These are phyloP conservation scores for Juglanconis sp. DNA, from an alignment of 2,329 filamentous ascomycete species.

Conservation along the genomic window DNA sequence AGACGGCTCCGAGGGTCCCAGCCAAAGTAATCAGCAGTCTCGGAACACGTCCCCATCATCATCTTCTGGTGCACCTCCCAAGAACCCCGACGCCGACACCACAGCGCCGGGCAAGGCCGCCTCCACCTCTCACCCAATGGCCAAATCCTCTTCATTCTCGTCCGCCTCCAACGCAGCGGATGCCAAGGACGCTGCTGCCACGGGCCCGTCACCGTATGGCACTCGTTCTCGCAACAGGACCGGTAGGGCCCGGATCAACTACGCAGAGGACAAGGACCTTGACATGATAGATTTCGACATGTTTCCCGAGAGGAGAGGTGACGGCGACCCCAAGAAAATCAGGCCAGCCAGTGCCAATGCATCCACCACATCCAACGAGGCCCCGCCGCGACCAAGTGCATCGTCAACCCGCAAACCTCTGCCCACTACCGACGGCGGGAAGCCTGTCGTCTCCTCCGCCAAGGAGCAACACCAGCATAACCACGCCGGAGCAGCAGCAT, in stretches of 20 bases:
- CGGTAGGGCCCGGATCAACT: slow-evolving; percentile 79
- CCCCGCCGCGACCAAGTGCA: slow-evolving; percentile 23
- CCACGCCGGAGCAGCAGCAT: slow-evolving; percentile 22
- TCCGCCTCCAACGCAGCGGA: slow-evolving; percentile 40
- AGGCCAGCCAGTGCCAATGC: slow-evolving; percentile 29
- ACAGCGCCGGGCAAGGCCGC: slow-evolving; percentile 21
- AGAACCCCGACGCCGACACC: slow-evolving; percentile 28
- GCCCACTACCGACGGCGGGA: slow-evolving; percentile 35
- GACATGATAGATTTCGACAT: slow-evolving; percentile 82
- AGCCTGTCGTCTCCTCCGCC: slow-evolving; percentile 27
- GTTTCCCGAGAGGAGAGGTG: slow-evolving; percentile 52
- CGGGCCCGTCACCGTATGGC: slow-evolving; percentile 71
- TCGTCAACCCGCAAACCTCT: slow-evolving; percentile 28
- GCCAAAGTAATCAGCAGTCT: slow-evolving; percentile 23
- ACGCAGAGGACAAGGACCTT: slow-evolving; percentile 88
- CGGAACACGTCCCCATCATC: slow-evolving; percentile 23
- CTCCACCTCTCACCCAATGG: slow-evolving; percentile 41
- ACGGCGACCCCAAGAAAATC: slow-evolving; percentile 53
- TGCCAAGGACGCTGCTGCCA: slow-evolving; percentile 48
- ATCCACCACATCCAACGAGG: slow-evolving; percentile 35
- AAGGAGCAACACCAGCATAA: slow-evolving; percentile 29
- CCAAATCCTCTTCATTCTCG: slow-evolving; percentile 44
- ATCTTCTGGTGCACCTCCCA: slow-evolving; percentile 28
- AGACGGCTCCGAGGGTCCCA: slow-evolving; percentile 24
- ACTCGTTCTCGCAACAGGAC: slow-evolving; percentile 90